These are phyloP conservation scores for Suillus variegatus DNA, from an alignment of 768 basidiomycete genomes.

Conservation along the genomic window DNA sequence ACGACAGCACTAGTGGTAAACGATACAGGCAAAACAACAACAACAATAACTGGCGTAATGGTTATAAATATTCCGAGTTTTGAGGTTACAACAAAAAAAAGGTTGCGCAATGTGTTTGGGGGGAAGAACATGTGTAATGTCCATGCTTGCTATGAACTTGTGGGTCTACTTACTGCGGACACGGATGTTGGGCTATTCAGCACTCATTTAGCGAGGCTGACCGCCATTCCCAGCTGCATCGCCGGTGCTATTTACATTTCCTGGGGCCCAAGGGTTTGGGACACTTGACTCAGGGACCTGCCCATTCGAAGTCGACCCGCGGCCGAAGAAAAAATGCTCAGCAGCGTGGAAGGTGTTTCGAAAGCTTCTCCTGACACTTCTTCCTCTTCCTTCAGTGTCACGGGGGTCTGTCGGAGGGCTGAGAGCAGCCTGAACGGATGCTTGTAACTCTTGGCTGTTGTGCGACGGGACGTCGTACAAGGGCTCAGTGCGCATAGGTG, in stretches of 20 bases:
- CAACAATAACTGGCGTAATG: conserved; percentile 2
- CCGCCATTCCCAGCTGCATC: conserved; percentile 20
- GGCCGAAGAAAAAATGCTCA: conserved; percentile 71
- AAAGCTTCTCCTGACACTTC: conserved; percentile 65
- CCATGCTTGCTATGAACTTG: conserved; percentile 3
- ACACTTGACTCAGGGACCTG: conserved; percentile 1
- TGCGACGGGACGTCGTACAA: conserved; percentile 36
- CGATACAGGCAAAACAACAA: conserved; percentile 6
- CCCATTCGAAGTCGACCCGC: conserved; percentile 34
- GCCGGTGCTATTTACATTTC: conserved; percentile 22
- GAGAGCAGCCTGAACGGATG: conserved; percentile 38
- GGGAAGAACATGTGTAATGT: not conserved
- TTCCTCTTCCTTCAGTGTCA: conserved; percentile 48
- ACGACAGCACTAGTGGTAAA: not conserved
- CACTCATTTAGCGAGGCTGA: conserved; percentile 23
- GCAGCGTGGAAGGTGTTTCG: conserved; percentile 70
- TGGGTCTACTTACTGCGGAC: conserved; percentile 1
- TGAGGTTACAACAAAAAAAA: conserved; percentile 1
- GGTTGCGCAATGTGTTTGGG: not conserved
- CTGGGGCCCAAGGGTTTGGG: conserved; percentile 5
- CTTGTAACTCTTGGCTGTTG: conserved; percentile 42
- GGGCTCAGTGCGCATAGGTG: conserved; percentile 38
- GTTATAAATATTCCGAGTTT: conserved; percentile 8
- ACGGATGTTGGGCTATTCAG: not conserved
- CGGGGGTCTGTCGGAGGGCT: conserved; percentile 29